phyloP scores from a whole-genome alignment of 2,329 filamentous ascomycete species.

The Fusarium globosum region DNA sequence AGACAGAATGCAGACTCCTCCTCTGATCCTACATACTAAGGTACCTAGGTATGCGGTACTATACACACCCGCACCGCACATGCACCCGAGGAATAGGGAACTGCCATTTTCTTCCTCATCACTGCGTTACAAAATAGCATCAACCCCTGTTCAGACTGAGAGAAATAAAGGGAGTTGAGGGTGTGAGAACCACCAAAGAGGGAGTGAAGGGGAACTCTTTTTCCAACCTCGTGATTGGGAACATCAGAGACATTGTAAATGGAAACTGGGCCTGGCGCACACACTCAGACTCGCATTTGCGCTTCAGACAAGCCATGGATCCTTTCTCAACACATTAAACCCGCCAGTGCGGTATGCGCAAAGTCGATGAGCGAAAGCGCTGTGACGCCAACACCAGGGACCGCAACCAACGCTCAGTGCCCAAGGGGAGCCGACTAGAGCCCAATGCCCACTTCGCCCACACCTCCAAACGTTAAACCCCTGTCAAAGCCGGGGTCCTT shows the following conservation, averaged over 20 bases:
- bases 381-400: slow-evolving; percentile 41
- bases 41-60: neutral
- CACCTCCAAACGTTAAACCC: slow-evolving; percentile 42
- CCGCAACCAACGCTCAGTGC: slow-evolving; percentile 35
- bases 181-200: slow-evolving; percentile 18
- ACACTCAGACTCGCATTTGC: slow-evolving; percentile 42
- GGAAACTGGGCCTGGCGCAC: slow-evolving; percentile 42
- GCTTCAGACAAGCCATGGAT: slow-evolving; percentile 21
- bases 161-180: slow-evolving; percentile 32
- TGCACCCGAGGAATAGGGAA: slow-evolving; percentile 19
- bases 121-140: slow-evolving; percentile 31
- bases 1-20: slow-evolving; percentile 1
- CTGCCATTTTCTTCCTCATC: slow-evolving; percentile 21
- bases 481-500: slow-evolving; percentile 29
- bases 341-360: slow-evolving; percentile 42
- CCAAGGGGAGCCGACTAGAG: slow-evolving; percentile 38
- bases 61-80: slow-evolving; percentile 6
- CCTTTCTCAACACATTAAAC: slow-evolving; percentile 30
- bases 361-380: slow-evolving; percentile 41
- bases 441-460: slow-evolving; percentile 45
- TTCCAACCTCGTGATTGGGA: slow-evolving; percentile 33
- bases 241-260: slow-evolving; percentile 41
- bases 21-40: neutral
- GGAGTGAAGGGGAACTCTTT: slow-evolving; percentile 25
- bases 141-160: slow-evolving; percentile 29